phyloP scores from a whole-genome alignment of 306 rosid species.

The Vicia villosa region DNA sequence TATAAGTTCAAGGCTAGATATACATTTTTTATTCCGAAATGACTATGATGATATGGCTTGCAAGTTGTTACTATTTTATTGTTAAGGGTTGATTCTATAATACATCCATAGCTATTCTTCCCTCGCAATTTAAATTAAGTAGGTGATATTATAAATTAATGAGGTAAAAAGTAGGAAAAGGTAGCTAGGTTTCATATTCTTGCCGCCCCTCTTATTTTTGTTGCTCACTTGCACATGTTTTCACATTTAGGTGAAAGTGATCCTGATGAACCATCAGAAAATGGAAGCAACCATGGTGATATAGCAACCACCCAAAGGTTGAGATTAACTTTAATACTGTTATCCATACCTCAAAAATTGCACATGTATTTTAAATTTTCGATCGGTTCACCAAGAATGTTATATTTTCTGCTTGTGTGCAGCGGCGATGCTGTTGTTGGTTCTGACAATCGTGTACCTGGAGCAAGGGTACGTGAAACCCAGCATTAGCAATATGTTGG shows the following conservation, averaged over 20 bases:
- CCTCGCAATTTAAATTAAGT: slow-evolving; percentile 23
- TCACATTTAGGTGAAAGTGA: slow-evolving; percentile 75
- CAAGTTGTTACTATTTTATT: neutral
- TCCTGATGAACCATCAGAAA: slow-evolving; percentile 69
- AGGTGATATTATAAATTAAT: slow-evolving; percentile 21
- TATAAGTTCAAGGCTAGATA: slow-evolving; percentile 29
- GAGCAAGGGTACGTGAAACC: slow-evolving; percentile 50
- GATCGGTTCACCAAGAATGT: slow-evolving; percentile 31
- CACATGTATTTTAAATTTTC: slow-evolving; percentile 22
- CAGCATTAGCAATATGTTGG: slow-evolving; percentile 28
- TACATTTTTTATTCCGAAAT: slow-evolving; percentile 21
- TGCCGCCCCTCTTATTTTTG: slow-evolving; percentile 30
- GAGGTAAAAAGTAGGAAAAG: slow-evolving; percentile 5
- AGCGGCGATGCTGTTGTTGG: slow-evolving; percentile 56
- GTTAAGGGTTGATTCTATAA: slow-evolving; percentile 20
- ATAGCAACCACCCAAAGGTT: slow-evolving; percentile 62
- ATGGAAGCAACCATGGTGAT: slow-evolving; percentile 55
- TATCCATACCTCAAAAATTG: slow-evolving; percentile 16
- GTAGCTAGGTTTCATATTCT: slow-evolving; percentile 24
- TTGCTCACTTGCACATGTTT: slow-evolving; percentile 47
- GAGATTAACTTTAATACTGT: slow-evolving; percentile 22
- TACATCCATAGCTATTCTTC: neutral
- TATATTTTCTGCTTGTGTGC: slow-evolving; percentile 46
- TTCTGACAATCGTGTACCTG: slow-evolving; percentile 48
- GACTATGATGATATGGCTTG: slow-evolving; percentile 21